Conservation (phyloP, 2,329 filamentous ascomycete genomes). For the Neocatenulostroma microsporum region DNA sequence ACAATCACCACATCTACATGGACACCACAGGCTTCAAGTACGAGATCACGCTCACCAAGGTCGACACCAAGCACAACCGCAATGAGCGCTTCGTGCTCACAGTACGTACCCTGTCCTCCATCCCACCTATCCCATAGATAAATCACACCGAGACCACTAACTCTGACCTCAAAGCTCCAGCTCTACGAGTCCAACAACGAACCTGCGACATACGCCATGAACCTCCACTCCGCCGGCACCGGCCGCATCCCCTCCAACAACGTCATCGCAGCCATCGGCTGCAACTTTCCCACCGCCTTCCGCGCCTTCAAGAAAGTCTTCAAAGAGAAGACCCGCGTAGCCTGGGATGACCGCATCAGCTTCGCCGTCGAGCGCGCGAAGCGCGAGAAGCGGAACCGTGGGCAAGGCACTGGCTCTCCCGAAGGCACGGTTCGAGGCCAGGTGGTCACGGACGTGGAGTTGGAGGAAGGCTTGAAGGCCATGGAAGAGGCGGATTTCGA, state of each 20-base stretch:
- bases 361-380: constrained; percentile 13
- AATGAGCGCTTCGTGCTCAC: constrained; percentile 54
- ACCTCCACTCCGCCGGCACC: constrained; percentile 29
- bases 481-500: constrained; percentile 6
- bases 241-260: constrained; percentile 12
- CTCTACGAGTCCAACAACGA: constrained; percentile 58
- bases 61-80: constrained; percentile 39
- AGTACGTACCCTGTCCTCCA: constrained; percentile 35
- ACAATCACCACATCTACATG: constrained; percentile 56
- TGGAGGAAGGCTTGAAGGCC: not conserved
- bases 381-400: not conserved
- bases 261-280: constrained; percentile 26
- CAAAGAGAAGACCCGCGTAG: constrained; percentile 31
- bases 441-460: not conserved
- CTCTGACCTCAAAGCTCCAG: constrained; percentile 34
- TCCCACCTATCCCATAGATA: not conserved
- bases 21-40: constrained; percentile 59
- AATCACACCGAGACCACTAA: not conserved
- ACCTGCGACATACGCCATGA: constrained; percentile 55
- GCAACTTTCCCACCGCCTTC: constrained; percentile 29
- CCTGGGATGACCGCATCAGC: constrained; percentile 36
- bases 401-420: not conserved
- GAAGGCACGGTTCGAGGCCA: not conserved
- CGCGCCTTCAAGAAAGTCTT: constrained; percentile 34
- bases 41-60: constrained; percentile 53